phyloP scores from a whole-genome alignment of 2,329 filamentous ascomycete genomes.

The Aspergillus hortae region DNA sequence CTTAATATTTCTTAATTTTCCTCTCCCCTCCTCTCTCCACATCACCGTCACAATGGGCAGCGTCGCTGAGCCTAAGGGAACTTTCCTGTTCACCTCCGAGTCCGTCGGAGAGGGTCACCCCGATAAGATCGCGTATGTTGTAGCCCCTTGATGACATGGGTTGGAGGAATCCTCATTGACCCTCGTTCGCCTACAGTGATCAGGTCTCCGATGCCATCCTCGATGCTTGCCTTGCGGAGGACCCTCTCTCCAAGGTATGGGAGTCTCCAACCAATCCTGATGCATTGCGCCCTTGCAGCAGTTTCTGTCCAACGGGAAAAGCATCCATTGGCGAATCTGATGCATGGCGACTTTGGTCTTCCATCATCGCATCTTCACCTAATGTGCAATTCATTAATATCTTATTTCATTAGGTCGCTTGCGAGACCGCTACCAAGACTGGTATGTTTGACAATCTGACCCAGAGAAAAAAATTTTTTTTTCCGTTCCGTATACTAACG shows the following conservation, averaged over 20 bases:
- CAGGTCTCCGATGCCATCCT: conserved; percentile 98
- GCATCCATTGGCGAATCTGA: background rate
- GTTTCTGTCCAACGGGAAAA: conserved; percentile 1
- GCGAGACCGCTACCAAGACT: conserved; percentile 99
- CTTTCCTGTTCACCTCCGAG: conserved; percentile 87
- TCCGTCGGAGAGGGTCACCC: conserved; percentile 88
- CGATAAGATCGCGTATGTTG: conserved; percentile 79
- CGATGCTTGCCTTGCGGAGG: conserved; percentile 92
- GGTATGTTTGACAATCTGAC: conserved; percentile 50
- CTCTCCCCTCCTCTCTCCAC: conserved; percentile 16
- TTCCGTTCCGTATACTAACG: conserved; percentile 8
- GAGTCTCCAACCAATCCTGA: conserved; percentile 1
- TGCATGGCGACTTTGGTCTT: background rate
- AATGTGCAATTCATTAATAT: background rate
- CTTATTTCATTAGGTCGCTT: conserved; percentile 64
- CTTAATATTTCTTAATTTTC: conserved; percentile 17
- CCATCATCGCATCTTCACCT: background rate
- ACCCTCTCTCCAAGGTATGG: conserved; percentile 85
- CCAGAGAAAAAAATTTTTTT: background rate
- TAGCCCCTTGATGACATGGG: background rate
- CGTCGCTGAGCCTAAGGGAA: conserved; percentile 53
- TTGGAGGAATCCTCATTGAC: too few relatives aligned
- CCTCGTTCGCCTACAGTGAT: conserved; percentile 52
- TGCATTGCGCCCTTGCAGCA: conserved; percentile 6
- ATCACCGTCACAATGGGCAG: conserved; percentile 56